Conservation (phyloP, 2,329 filamentous ascomycete genomes). For the Diaporthe destruens region DNA sequence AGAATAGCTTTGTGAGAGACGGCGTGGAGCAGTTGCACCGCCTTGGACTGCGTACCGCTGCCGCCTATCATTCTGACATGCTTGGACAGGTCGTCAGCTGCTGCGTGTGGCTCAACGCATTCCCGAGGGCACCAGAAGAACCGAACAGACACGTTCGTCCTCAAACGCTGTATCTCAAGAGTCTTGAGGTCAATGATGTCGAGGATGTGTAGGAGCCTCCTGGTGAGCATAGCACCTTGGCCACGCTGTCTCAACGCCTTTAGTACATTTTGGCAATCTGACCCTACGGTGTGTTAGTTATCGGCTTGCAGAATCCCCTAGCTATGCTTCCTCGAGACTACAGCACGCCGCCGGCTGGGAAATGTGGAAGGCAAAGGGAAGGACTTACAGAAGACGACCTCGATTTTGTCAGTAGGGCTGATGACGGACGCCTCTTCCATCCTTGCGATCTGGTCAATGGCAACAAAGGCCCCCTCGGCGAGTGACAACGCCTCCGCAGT, state of each 20-base stretch:
- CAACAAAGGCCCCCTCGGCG: background rate
- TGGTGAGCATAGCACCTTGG: background rate
- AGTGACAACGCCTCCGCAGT: background rate
- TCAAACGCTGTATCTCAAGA: background rate
- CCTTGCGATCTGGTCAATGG: background rate
- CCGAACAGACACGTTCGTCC: background rate
- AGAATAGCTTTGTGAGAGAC: background rate
- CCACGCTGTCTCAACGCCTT: too few species aligned
- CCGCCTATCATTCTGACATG: background rate
- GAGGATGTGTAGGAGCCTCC: background rate
- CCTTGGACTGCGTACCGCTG: background rate
- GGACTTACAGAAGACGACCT: background rate
- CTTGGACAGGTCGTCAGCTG: background rate
- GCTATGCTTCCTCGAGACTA: too few species aligned
- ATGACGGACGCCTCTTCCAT: background rate
- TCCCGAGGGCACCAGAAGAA: background rate
- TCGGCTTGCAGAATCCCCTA: too few species aligned
- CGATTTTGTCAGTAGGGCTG: background rate
- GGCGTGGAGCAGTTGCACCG: background rate
- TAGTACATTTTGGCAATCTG: too few species aligned
- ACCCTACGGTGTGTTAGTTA: too few species aligned
- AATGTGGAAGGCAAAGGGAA: too few species aligned
- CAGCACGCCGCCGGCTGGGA: too few species aligned
- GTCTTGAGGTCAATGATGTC: slow-evolving; percentile 3
- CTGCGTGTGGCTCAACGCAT: background rate